Percentiles rank a stretch among this genome's conserved stretches.
Conservation (phyloP, 2,329 filamentous ascomycete species). For the Fusarium cicatricum region DNA sequence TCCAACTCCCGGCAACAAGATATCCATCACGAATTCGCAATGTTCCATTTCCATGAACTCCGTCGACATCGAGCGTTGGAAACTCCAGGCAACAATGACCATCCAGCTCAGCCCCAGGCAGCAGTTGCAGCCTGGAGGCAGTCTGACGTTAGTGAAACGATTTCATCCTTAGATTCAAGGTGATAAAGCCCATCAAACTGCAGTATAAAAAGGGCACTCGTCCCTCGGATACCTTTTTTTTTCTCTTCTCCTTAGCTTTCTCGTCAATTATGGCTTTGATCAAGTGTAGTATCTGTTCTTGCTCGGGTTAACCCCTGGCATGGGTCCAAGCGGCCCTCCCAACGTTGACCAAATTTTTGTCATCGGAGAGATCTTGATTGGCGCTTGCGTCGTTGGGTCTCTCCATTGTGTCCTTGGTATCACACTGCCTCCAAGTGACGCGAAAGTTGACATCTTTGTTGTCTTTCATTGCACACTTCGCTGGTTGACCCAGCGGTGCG, state of each 20-base stretch:
- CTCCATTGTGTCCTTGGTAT: slow-evolving; percentile 40
- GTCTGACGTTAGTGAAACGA: not conserved
- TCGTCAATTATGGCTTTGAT: slow-evolving; percentile 38
- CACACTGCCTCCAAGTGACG: slow-evolving; percentile 40
- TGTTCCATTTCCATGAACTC: not conserved
- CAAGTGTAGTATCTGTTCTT: slow-evolving; percentile 44
- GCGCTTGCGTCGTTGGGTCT: slow-evolving; percentile 30
- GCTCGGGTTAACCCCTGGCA: slow-evolving; percentile 38
- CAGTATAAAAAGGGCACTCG: slow-evolving; percentile 17
- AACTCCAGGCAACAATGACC: slow-evolving; percentile 8
- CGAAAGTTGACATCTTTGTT: not conserved
- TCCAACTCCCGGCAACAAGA: too few species aligned
- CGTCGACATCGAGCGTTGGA: too few species aligned
- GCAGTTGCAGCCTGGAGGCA: not conserved
- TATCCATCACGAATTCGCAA: not conserved
- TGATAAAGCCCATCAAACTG: not conserved
- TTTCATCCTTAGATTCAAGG: slow-evolving; percentile 18
- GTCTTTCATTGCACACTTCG: slow-evolving; percentile 38
- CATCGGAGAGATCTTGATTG: slow-evolving; percentile 9
- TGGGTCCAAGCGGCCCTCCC: slow-evolving; percentile 4
- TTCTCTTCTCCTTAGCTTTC: slow-evolving; percentile 29
- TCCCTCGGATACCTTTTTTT: slow-evolving; percentile 1
- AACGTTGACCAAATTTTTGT: slow-evolving; percentile 30
- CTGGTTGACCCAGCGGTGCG: slow-evolving; percentile 35
- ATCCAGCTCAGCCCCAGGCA: slow-evolving; percentile 19